phyloP scores from a whole-genome alignment of 2,329 filamentous ascomycete species.

The Botrytis porri region DNA sequence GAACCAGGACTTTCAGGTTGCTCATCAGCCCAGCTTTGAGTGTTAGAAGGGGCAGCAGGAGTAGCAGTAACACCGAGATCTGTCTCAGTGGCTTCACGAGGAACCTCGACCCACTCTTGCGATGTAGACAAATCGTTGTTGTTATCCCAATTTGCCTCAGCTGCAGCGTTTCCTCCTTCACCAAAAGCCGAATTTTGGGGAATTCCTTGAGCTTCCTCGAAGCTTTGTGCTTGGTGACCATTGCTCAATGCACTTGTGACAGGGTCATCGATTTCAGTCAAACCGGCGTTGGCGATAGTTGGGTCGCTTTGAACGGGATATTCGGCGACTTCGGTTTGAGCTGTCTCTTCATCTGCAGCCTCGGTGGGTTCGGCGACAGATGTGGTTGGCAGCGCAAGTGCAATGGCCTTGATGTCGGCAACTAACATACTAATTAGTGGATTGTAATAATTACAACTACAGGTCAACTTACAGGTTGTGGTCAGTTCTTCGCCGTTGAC shows the following conservation, averaged over 20 bases:
- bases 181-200: conserved; percentile 51
- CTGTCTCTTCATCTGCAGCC: conserved; percentile 37
- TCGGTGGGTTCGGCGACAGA: conserved; percentile 36
- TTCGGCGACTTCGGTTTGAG: conserved; percentile 37
- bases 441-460: not conserved
- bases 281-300: conserved; percentile 62
- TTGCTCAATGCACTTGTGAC: conserved; percentile 43
- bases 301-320: conserved; percentile 55
- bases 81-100: conserved; percentile 70
- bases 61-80: conserved; percentile 63
- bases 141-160: conserved; percentile 63
- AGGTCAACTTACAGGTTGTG: conserved; percentile 64
- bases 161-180: conserved; percentile 57
- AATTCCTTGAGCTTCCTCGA: conserved; percentile 38
- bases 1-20: conserved; percentile 54
- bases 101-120: conserved; percentile 55
- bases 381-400: conserved; percentile 52
- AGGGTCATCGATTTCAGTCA: conserved; percentile 62
- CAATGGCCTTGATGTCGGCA: conserved; percentile 55
- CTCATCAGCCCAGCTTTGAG: conserved; percentile 80
- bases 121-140: conserved; percentile 38
- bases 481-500: conserved; percentile 62
- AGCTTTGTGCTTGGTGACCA: conserved; percentile 43
- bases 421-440: conserved; percentile 41
- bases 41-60: conserved; percentile 51